A percentile compares a stretch with the other conserved stretches of the same genome.
Conservation (phyloP, 208 protist genomes). For the Lotmaria passim region DNA sequence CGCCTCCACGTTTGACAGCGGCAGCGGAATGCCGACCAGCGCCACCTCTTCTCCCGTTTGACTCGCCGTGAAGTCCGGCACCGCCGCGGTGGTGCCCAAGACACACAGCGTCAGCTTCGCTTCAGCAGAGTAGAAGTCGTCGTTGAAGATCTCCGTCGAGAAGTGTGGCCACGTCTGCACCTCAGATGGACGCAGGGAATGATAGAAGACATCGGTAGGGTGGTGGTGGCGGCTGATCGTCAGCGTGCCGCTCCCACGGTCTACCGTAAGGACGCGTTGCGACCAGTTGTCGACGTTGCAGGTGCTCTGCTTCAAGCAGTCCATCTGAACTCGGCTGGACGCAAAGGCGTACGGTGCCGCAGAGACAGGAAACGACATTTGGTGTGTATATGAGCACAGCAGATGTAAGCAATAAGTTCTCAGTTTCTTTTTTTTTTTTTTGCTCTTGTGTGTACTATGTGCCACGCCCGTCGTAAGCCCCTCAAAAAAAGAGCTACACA, state of each 20-base stretch:
- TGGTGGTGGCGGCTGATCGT: slow-evolving; percentile 10
- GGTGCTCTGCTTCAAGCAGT: slow-evolving; percentile 10
- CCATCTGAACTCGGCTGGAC: slow-evolving; percentile 1
- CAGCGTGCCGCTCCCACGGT: neutral
- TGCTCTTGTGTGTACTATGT: too few relatives aligned
- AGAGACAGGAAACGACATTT: slow-evolving; percentile 5
- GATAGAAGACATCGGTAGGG: slow-evolving; percentile 11
- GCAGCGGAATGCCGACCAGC: slow-evolving; percentile 2
- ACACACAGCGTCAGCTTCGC: slow-evolving; percentile 19
- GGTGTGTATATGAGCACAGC: too few relatives aligned
- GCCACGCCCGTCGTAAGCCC: too few relatives aligned
- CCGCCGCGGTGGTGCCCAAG: neutral
- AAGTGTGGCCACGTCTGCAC: slow-evolving; percentile 20
- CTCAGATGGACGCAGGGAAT: neutral
- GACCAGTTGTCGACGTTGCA: slow-evolving; percentile 11
- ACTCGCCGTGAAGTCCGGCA: slow-evolving; percentile 2
- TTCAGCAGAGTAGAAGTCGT: slow-evolving; percentile 9
- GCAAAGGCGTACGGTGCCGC: neutral
- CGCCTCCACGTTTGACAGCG: neutral
- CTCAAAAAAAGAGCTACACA: too few relatives aligned
- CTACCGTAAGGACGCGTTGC: neutral
- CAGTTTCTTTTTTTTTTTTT: too few relatives aligned
- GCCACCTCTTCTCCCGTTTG: slow-evolving; percentile 6
- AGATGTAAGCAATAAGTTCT: too few relatives aligned
- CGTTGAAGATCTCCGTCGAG: neutral